Evolutionary conservation across 495 filamentous ascomycete genomes (phyloP), one percentile per base, ranked within the genome.

Genomic region (Tuber calosporum): DNA sequence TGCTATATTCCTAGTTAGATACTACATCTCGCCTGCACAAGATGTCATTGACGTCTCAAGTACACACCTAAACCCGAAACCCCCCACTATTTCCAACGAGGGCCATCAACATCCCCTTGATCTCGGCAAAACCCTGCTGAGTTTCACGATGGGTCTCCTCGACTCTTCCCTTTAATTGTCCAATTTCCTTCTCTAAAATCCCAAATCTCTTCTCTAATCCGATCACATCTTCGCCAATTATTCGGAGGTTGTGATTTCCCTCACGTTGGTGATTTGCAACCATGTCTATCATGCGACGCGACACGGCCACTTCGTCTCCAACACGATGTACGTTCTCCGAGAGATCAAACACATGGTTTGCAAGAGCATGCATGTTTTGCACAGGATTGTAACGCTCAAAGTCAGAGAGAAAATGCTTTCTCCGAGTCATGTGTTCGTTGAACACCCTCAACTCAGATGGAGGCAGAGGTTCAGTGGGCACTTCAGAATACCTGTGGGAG

Each of bases 361-460:
- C 79, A 0, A 80, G 72, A 1, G 78, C 76, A 38, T 80, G 79
- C 79, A 80, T 80, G 40, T 80, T 80, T 53, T 80, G 79, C 17
- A 80, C 72, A 9, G 79, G 79, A 69, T 80, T 80, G 66, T 80
- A 80, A 0, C 74, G 66, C 20, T 80, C 79, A 42, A 74, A 80
- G 40, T 80, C 79, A 2, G 74, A 77, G 1, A 80, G 72, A 30
- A 80, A 80, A 30, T 78, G 78, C 26, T 80, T 75, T 34, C 79
- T 75, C 13, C 79, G 43, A 9, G 67, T 66, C 79, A 80, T 80
- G 40, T 80, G 78, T 19, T 80, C 78, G 78, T 77, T 79, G 38
- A 76, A 74, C 11, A 76, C 72, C 30, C 72, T 69, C 19, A 76
- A 48, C 17, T 80, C 79, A 13, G 68, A 70, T 8, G 78, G 66